phyloP scores from a whole-genome alignment of 331 rosid species.

The Cydonia oblonga region DNA sequence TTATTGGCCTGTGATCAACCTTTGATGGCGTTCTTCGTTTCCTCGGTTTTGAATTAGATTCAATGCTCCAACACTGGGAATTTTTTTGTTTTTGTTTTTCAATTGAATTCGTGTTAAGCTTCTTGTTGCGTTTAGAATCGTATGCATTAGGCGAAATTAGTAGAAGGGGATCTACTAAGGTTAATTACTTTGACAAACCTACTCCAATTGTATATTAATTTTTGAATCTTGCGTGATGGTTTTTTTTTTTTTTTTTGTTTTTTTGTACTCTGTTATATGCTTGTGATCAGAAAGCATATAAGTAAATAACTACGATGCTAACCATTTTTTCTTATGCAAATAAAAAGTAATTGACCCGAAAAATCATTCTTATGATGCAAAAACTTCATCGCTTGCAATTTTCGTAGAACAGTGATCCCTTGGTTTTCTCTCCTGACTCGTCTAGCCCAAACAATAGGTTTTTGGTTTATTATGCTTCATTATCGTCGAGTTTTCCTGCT shows the following conservation, averaged over 20 bases:
- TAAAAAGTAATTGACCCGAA: neutral
- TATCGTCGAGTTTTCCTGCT: constrained; percentile 1
- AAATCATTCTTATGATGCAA: neutral
- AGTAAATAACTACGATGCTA: neutral
- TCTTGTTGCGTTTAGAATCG: neutral
- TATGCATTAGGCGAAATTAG: neutral
- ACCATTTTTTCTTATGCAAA: neutral
- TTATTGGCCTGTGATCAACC: neutral
- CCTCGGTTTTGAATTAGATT: neutral
- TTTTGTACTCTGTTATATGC: neutral
- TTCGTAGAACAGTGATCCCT: constrained; percentile 12
- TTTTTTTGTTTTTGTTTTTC: neutral
- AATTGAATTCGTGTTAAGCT: neutral
- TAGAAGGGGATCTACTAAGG: neutral
- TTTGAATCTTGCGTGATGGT: neutral
- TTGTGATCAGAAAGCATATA: neutral
- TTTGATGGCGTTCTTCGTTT: neutral
- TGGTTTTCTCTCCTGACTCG: constrained; percentile 11
- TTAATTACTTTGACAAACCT: neutral
- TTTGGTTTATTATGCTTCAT: constrained; percentile 10
- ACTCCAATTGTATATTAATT: neutral
- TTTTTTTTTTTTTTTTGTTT: neutral
- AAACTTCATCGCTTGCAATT: neutral
- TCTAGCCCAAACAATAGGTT: constrained; percentile 14
- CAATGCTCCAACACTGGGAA: neutral